Base-by-base conservation (phyloP, 2,329 filamentous ascomycete genomes). In the Harringtonia aguacate region DNA sequence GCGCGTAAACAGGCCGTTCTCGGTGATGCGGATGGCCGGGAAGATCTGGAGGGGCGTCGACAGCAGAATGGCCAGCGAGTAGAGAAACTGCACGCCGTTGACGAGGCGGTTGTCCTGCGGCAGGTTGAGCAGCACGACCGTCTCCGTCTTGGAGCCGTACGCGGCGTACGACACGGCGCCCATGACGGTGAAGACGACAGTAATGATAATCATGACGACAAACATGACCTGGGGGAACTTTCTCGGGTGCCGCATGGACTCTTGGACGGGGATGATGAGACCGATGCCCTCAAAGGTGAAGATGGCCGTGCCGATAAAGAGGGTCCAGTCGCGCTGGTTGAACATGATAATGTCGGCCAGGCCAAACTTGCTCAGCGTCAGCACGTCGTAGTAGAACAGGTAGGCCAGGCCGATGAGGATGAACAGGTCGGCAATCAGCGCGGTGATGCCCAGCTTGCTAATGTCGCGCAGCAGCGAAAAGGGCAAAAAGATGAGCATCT, bases 211-310 rank as follows among this genome's bases (percentile, higher is more conserved):
- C 92, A 98, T 98, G 56, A 98, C 87, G 34, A 79, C 75, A 40
- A 81, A 84, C 51, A 98, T 79, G 39, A 98, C 90, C 47, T 77
- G 76, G 38, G 92, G 88, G 62, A 98, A 98, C 60, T 94, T 90
- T 51, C 81, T 72, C 0, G 90, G 94, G 35, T 89, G 73, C 58
- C 82, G 85, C 92, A 98, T 98, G 20, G 89, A 94, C 57, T 94
- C 89, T 63, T 98, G 94, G 48, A 98, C 95, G 0, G 94, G 92
- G 50, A 98, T 95, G 62, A 98, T 94, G 39, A 98, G 77, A 13
- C 92, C 94, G 48, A 98, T 94, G 24, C 92, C 92, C 60, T 98
- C 92, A 58, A 97, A 98, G 0, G 92, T 97, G 67, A 98, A 98
- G 60, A 98, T 97, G 24, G 94, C 92, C 0, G 94, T 98, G 49